phyloP scores from a whole-genome alignment of 2,329 filamentous ascomycete species.

The Aspergillus pseudoterreus region DNA sequence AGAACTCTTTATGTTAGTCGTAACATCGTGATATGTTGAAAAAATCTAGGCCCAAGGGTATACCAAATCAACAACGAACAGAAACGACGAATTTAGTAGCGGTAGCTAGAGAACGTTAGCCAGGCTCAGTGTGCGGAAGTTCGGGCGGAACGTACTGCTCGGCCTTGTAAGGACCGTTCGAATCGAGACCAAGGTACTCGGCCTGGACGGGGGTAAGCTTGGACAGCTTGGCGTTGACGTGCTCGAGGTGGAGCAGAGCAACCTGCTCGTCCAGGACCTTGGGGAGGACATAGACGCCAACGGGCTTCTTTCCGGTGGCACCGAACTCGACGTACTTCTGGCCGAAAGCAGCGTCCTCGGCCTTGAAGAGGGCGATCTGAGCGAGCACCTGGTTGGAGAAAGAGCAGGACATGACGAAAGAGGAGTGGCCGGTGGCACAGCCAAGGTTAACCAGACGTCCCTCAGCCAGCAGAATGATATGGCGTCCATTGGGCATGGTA shows the following conservation, averaged over 20 bases:
- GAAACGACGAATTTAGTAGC: constrained; percentile 56
- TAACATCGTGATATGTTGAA: constrained; percentile 60
- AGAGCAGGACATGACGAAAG: constrained; percentile 99
- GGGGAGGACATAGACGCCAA: constrained; percentile 93
- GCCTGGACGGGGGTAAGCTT: constrained; percentile 81
- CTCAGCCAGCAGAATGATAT: constrained; percentile 98
- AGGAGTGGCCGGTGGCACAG: constrained; percentile 98
- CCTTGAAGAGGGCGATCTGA: constrained; percentile 98
- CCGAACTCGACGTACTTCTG: constrained; percentile 96
- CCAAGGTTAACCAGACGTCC: constrained; percentile 98
- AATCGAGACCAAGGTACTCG: constrained; percentile 84
- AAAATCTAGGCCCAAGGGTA: constrained; percentile 40
- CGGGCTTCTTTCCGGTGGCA: constrained; percentile 81
- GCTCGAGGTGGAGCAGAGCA: constrained; percentile 84
- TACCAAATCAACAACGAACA: constrained; percentile 26
- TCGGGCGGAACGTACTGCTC: constrained; percentile 65
- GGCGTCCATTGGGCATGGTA: constrained; percentile 85
- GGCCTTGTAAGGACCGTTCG: constrained; percentile 92
- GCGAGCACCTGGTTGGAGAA: constrained; percentile 99
- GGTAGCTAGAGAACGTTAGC: constrained; percentile 45
- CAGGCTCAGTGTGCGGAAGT: not conserved
- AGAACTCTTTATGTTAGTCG: constrained; percentile 51
- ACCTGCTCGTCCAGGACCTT: constrained; percentile 99
- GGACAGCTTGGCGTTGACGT: constrained; percentile 92
- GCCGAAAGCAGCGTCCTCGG: constrained; percentile 77